These are phyloP conservation scores for Globisporangium camurandrum DNA, from an alignment of 352 stramenopile genomes.

Conservation along the genomic window DNA sequence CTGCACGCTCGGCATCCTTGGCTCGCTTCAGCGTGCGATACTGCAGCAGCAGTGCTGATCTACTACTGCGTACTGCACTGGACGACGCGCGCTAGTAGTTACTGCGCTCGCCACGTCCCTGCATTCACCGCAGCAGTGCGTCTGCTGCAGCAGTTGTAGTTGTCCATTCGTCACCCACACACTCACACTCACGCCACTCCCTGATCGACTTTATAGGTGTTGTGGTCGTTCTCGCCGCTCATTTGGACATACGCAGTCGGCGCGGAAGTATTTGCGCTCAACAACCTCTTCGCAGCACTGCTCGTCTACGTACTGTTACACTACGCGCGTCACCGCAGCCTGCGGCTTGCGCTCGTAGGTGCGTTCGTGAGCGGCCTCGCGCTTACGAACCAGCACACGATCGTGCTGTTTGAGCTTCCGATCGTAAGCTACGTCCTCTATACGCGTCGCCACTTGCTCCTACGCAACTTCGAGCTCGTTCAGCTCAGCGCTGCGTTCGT, in stretches of 20 bases:
- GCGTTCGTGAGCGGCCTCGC: conserved; percentile 88
- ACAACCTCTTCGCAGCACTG: conserved; percentile 88
- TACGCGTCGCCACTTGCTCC: conserved; percentile 23
- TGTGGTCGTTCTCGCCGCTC: conserved; percentile 91
- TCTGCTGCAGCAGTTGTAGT: background rate
- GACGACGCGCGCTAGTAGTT: conserved; percentile 9
- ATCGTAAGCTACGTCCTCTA: conserved; percentile 77
- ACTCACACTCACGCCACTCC: background rate
- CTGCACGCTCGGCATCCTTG: no score
- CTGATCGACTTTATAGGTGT: conserved; percentile 16
- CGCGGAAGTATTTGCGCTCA: conserved; percentile 95
- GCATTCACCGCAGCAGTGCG: conserved; percentile 51
- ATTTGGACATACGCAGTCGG: conserved; percentile 93
- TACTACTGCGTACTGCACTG: conserved; percentile 48
- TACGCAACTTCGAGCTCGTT: conserved; percentile 25
- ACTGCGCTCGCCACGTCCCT: conserved; percentile 17
- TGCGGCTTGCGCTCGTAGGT: conserved; percentile 28
- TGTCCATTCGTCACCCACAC: background rate
- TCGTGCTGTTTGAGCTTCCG: conserved; percentile 88
- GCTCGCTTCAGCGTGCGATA: conserved; percentile 46
- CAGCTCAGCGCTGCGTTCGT: conserved; percentile 49
- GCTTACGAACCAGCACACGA: conserved; percentile 96
- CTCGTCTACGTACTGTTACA: conserved; percentile 65
- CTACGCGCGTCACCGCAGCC: conserved; percentile 21
- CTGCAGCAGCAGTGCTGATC: conserved; percentile 38